A percentile compares a stretch with the other conserved stretches of the same genome.
phyloP scores from a whole-genome alignment of 2,329 filamentous ascomycete species.

The Dactylonectria estremocensis region DNA sequence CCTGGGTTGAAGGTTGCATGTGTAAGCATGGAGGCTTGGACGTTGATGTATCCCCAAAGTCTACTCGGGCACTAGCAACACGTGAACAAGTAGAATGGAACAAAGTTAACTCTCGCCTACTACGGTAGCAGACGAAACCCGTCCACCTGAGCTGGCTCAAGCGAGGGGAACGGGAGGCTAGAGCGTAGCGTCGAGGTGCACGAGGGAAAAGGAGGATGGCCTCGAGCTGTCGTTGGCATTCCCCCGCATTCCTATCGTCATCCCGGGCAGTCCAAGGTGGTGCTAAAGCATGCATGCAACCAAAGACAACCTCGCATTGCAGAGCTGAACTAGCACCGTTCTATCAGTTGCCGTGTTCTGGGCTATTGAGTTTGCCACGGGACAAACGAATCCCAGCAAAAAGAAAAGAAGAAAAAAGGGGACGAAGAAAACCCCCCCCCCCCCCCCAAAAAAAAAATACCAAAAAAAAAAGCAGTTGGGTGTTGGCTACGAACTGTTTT shows the following conservation, averaged over 20 bases:
- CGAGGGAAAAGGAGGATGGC: slow-evolving; percentile 25
- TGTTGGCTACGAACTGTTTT: background rate
- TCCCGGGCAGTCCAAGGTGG: slow-evolving; percentile 45
- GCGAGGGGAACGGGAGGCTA: background rate
- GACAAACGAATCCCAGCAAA: slow-evolving; percentile 9
- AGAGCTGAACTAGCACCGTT: slow-evolving; percentile 25
- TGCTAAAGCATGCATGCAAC: slow-evolving; percentile 43
- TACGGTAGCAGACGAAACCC: too few species aligned
- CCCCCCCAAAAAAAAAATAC: background rate
- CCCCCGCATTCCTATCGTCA: slow-evolving; percentile 55
- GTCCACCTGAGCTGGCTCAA: slow-evolving; percentile 1
- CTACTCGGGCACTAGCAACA: background rate
- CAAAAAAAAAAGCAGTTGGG: slow-evolving; percentile 1
- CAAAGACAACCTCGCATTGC: slow-evolving; percentile 39
- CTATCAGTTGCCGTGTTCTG: slow-evolving; percentile 1
- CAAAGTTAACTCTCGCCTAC: too few species aligned
- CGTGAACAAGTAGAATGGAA: background rate
- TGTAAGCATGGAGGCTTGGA: background rate
- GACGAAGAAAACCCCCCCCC: too few species aligned
- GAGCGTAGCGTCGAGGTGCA: slow-evolving; percentile 4
- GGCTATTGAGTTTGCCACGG: background rate
- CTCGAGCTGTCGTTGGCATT: slow-evolving; percentile 41
- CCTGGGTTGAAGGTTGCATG: background rate
- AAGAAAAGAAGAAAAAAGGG: background rate
- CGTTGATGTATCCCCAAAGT: background rate